Percentiles rank a stretch among this genome's conserved stretches.
Evolutionary conservation across 2,329 filamentous ascomycete species (phyloP).

Genomic region (Hypoxylon sp.): DNA sequence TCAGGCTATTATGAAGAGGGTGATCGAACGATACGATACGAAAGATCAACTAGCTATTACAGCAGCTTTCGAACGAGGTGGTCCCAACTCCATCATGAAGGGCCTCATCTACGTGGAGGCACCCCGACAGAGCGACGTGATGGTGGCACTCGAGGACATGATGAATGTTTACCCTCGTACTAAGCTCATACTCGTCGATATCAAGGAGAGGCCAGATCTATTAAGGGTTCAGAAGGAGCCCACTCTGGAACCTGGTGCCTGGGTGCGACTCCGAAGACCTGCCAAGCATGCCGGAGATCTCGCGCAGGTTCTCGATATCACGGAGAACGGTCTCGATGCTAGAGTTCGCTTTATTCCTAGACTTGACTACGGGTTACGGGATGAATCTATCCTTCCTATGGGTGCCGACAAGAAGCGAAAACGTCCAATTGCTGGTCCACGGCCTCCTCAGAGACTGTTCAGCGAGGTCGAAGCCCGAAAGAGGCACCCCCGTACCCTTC

Average conservation of each 20-base stretch:
- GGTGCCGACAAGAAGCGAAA: slow-evolving; percentile 81
- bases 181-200: slow-evolving; percentile 89
- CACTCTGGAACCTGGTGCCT: slow-evolving; percentile 86
- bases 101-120: slow-evolving; percentile 97
- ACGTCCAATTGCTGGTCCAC: slow-evolving; percentile 73
- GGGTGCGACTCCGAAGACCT: slow-evolving; percentile 86
- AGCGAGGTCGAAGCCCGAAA: slow-evolving; percentile 94
- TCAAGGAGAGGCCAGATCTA: slow-evolving; percentile 98
- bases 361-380: slow-evolving; percentile 89
- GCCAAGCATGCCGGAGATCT: slow-evolving; percentile 89
- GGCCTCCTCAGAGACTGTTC: slow-evolving; percentile 90
- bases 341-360: slow-evolving; percentile 89
- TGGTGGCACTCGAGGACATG: slow-evolving; percentile 84
- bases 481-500: slow-evolving; percentile 75
- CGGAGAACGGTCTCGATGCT: slow-evolving; percentile 91
- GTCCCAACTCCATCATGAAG: slow-evolving; percentile 83
- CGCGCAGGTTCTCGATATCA: slow-evolving; percentile 91
- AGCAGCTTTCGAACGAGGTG: slow-evolving; percentile 90
- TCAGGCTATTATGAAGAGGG: slow-evolving; percentile 87
- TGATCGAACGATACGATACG: slow-evolving; percentile 82
- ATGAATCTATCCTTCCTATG: slow-evolving; percentile 69
- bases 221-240: slow-evolving; percentile 89
- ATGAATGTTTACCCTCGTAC: slow-evolving; percentile 90
- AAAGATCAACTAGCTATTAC: slow-evolving; percentile 88
- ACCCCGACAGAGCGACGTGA: slow-evolving; percentile 85